Evolutionary conservation across 192 early-diverging fungal species (phyloP), one percentile per base, ranked within the genome.

Genomic region (Umbelopsis vinacea): DNA sequence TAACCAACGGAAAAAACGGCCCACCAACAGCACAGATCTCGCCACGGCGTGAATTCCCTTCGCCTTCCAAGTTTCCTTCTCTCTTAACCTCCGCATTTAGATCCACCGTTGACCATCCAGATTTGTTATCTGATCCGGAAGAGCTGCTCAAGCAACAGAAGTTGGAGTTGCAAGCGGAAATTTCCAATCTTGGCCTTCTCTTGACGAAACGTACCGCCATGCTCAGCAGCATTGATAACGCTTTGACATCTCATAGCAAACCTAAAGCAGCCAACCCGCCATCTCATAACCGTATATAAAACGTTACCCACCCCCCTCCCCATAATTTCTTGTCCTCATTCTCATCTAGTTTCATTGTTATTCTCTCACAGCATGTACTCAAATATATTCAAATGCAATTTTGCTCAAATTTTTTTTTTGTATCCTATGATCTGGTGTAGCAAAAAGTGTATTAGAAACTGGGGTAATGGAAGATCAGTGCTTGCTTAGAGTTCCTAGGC

Each of bases 151-250:
- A 37, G 17, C 23, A 37, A 35, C 82, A 82, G 29, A 66, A 79
- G 6, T 71, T 81, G 50, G 82, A 85, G 26, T 52, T 85, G 22
- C 82, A 85, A 66, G 69, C 75, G n/a, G 80, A 85, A 47, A 80
- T 85, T 12, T 71, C 84, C 6, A 75, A 83, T 71, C 52, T 85
- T 22, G 77, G 76, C 10, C 81, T 83, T 72, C 50, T 85, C 3
- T 63, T 85, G 12, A 79, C 72, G 10, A 71, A 78, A 54, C 76
- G 82, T 9, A 80, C 84, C 1, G 82, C 79, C 8, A 79, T 85
- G 6, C 70, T 85, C 19, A 77, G 70, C 67, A 80, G 74, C 6
- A 68, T 85, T 5, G 82, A 85, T 67, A 72, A 82, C 43, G 80
- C 80, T 4, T 53, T 83, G 43, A 79, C 78, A 54, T 63, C 57